Conservation (phyloP, 768 basidiomycete species). For the Multifurca ochricompacta region DNA sequence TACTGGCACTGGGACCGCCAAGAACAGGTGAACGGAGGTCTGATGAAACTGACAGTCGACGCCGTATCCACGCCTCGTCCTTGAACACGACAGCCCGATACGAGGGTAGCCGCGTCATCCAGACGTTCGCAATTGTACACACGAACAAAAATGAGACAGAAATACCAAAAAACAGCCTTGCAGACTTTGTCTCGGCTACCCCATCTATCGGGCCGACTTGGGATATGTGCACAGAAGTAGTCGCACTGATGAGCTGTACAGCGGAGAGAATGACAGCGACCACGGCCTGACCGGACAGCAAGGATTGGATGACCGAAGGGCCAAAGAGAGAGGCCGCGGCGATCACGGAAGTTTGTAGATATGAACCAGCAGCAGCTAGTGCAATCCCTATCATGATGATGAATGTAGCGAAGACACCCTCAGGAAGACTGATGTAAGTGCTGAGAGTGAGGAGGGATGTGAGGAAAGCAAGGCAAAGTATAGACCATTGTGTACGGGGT, state of each 20-base stretch:
- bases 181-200: conserved; percentile 57
- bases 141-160: conserved; percentile 58
- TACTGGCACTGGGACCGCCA: conserved; percentile 21
- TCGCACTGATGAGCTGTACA: conserved; percentile 63
- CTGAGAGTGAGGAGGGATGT: conserved; percentile 56
- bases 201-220: conserved; percentile 26
- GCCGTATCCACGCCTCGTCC: conserved; percentile 29
- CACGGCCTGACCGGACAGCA: conserved; percentile 81
- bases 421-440: conserved; percentile 47
- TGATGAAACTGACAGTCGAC: conserved; percentile 27
- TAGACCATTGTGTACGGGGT: conserved; percentile 44
- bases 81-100: conserved; percentile 49
- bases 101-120: conserved; percentile 49
- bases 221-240: conserved; percentile 41
- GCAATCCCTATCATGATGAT: conserved; percentile 51
- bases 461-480: conserved; percentile 44
- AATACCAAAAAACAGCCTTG: conserved; percentile 64
- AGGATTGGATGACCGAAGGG: conserved; percentile 56
- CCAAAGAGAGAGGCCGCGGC: conserved; percentile 82
- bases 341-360: conserved; percentile 68
- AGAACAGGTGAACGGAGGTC: conserved; percentile 33
- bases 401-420: conserved; percentile 57
- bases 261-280: conserved; percentile 75
- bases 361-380: conserved; percentile 59
- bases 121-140: conserved; percentile 45